phyloP scores from a whole-genome alignment of 257 asterid species.

The Rauvolfia tetraphylla region DNA sequence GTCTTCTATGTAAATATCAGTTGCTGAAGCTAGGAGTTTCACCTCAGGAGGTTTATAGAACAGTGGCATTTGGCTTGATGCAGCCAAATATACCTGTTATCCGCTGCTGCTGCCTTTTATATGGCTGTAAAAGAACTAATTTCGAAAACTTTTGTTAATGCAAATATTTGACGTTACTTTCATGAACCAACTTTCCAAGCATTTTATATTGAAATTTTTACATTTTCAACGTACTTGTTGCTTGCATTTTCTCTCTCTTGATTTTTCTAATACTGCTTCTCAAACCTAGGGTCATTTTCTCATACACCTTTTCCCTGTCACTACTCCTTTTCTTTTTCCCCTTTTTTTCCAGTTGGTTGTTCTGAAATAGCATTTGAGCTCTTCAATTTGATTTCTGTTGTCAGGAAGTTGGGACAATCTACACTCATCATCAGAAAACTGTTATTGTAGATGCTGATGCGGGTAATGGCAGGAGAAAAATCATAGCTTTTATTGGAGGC shows the following conservation, averaged over 20 bases:
- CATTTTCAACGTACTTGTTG: neutral
- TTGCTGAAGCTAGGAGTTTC: neutral
- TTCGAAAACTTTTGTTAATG: neutral
- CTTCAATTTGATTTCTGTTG: constrained; percentile 5
- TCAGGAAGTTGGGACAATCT: constrained; percentile 89
- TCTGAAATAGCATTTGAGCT: neutral
- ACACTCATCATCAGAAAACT: constrained; percentile 94
- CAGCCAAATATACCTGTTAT: neutral
- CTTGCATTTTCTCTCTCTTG: neutral
- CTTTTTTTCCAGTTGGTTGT: neutral
- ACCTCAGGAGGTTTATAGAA: neutral
- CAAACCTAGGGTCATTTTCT: neutral
- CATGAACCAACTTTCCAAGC: too few relatives aligned
- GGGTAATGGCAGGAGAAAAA: constrained; percentile 48
- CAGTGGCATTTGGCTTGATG: neutral
- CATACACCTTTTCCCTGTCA: neutral
- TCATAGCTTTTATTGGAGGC: constrained; percentile 83
- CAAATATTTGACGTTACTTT: neutral
- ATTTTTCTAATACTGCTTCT: neutral
- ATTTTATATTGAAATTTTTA: neutral
- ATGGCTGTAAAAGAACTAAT: neutral
- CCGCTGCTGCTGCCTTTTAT: neutral
- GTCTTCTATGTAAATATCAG: neutral
- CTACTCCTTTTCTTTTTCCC: neutral
- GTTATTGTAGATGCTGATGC: constrained; percentile 77